Evolutionary conservation across 108 stramenopile genomes (phyloP), one percentile per base, ranked within the genome.

Genomic region (Fragilaria crotonensis): DNA sequence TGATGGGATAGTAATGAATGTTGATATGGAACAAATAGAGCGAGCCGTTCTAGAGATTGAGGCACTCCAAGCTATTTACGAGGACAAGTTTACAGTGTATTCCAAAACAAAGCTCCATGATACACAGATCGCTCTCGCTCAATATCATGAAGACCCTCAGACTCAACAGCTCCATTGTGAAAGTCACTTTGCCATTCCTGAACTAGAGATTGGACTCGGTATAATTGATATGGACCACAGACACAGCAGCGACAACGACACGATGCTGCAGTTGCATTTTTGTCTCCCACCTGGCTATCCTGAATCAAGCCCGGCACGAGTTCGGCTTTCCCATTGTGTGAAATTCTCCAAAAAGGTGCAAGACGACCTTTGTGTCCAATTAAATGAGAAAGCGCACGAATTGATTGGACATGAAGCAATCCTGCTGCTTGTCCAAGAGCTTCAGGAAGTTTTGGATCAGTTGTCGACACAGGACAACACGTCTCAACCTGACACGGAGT

Each of bases 1-100:
- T n/a, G n/a, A n/a, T n/a, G n/a, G n/a, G n/a, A n/a, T n/a, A n/a
- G n/a, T n/a, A n/a, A n/a, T n/a, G n/a, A 46, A 2, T 46, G 36
- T 7, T 14, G 2, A 2, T 46, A 21, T 46, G 22, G 45, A 46
- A 46, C 45, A 46, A 46, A 21, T 79, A 22, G 78, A 79, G 47
- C 74, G 78, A 0, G 26, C 52, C 19, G 54, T 79, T n/a, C 56
- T 62, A 19, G 78, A 79, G 41, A 75, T 75, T 30, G 73, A 79
- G 17, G 78, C 65, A 2, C 36, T 79, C 11, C 22, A 50, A 23
- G 63, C 66, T 26, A 79, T 79, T 27, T 72, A 68, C 33, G 68
- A 66, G 2, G 1, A 46, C 45, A 2, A 46, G 2, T 46, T 46
- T 4, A 46, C 22, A 21, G 45, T 46, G 3, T 21, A 46, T 4